Evolutionary conservation across 2,329 filamentous ascomycete genomes (phyloP).

Genomic region (Beauveria asiatica): DNA sequence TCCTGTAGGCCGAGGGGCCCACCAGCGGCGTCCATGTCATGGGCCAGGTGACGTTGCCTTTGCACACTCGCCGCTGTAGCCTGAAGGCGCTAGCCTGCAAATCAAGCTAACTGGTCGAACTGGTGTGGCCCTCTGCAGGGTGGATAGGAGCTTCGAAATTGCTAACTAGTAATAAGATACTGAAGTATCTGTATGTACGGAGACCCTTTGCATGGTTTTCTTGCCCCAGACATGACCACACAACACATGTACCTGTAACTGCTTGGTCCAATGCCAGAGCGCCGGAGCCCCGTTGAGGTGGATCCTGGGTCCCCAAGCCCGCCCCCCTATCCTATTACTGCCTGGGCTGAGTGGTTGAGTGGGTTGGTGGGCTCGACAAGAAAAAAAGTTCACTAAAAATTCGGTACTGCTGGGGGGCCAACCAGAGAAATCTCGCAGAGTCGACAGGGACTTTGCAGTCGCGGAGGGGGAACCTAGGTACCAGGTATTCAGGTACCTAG

Average conservation of each 20-base stretch:
- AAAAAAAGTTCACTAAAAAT: not conserved
- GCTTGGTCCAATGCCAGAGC: not conserved
- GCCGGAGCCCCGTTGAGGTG: not conserved
- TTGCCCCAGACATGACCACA: not conserved
- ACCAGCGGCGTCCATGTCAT: not conserved
- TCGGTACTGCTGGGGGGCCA: not conserved
- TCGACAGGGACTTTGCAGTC: not conserved
- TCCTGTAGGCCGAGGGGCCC: not conserved
- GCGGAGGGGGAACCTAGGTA: too few species aligned
- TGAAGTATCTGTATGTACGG: not conserved
- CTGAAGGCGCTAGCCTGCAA: not conserved
- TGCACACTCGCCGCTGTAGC: not conserved
- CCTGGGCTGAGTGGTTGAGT: not conserved
- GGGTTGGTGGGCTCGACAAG: not conserved
- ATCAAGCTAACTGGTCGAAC: not conserved
- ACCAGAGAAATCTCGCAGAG: not conserved
- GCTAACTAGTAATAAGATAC: too few species aligned
- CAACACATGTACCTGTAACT: not conserved
- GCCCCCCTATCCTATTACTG: not conserved
- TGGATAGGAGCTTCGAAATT: not conserved
- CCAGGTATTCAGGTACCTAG: not conserved
- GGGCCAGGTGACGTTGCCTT: slow-evolving; percentile 6
- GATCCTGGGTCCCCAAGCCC: not conserved
- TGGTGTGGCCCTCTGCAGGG: not conserved
- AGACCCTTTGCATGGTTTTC: not conserved